Conservation (phyloP, 2,329 filamentous ascomycete species). For the Cytospora piceicola region DNA sequence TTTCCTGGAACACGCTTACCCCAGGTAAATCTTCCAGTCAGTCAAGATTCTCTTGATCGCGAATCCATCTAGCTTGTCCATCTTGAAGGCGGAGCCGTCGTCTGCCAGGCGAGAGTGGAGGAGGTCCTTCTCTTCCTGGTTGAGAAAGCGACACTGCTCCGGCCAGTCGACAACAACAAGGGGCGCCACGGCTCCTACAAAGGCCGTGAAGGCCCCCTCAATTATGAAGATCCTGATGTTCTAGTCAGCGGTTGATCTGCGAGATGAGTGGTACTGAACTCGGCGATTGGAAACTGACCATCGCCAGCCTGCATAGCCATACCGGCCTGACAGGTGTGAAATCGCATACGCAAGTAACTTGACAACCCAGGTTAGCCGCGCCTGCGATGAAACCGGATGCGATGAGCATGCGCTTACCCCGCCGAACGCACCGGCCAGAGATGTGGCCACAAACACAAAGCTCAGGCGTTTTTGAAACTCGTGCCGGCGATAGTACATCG, state of each 20-base stretch:
- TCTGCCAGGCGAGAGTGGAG: constrained; percentile 47
- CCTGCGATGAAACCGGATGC: too few relatives aligned
- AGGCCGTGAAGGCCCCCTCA: constrained; percentile 50
- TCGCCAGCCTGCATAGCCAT: too few relatives aligned
- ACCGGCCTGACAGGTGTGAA: too few relatives aligned
- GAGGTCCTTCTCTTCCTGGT: constrained; percentile 47
- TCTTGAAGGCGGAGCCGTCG: constrained; percentile 49
- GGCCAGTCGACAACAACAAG: constrained; percentile 48
- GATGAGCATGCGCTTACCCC: constrained; percentile 43
- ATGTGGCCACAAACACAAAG: constrained; percentile 82
- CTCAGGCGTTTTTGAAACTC: constrained; percentile 62
- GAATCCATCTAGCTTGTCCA: constrained; percentile 57
- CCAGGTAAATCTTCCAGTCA: constrained; percentile 52
- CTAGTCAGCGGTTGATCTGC: too few relatives aligned
- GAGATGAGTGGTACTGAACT: too few relatives aligned
- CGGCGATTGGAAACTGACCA: too few relatives aligned
- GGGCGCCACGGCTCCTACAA: constrained; percentile 46
- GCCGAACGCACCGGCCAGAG: constrained; percentile 77
- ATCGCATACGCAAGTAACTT: too few relatives aligned
- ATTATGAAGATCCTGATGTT: constrained; percentile 51
- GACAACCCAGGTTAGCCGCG: too few relatives aligned
- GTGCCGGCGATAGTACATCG: constrained; percentile 63
- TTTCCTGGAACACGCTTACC: constrained; percentile 15
- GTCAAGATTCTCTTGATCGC: constrained; percentile 50
- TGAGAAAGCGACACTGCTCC: constrained; percentile 47